Conservation (phyloP, 495 filamentous ascomycete species). For the Thozetella sp. region DNA sequence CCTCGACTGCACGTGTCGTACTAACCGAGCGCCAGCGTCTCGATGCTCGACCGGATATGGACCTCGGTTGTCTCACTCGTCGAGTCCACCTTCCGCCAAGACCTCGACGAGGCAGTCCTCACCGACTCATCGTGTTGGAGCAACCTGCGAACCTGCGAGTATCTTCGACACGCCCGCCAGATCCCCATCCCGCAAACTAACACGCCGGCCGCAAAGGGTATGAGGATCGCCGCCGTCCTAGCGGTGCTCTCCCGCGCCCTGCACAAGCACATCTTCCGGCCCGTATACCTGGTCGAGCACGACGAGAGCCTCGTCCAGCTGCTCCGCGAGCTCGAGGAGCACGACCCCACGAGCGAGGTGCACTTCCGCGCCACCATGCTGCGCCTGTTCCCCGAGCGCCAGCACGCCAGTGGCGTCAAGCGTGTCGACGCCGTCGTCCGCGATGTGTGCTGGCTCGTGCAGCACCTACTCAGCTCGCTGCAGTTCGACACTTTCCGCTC, state of each 20-base stretch:
- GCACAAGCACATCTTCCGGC: constrained; percentile 34
- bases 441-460: constrained; percentile 37
- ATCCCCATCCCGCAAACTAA: constrained; percentile 35
- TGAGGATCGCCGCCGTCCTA: constrained; percentile 36
- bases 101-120: constrained; percentile 31
- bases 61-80: constrained; percentile 35
- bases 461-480: constrained; percentile 30
- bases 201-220: constrained; percentile 34
- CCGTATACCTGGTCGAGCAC: constrained; percentile 33
- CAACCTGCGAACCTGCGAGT: constrained; percentile 34
- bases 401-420: constrained; percentile 24
- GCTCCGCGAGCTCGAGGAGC: constrained; percentile 30
- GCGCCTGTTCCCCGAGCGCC: constrained; percentile 27
- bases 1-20: neutral
- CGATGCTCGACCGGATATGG: constrained; percentile 38
- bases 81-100: constrained; percentile 31
- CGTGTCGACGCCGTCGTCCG: constrained; percentile 34
- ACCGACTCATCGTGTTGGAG: constrained; percentile 34
- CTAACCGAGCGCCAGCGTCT: constrained; percentile 17
- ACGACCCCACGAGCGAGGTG: constrained; percentile 30
- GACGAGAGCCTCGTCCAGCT: constrained; percentile 29
- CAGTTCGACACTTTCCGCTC: constrained; percentile 31
- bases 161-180: constrained; percentile 34
- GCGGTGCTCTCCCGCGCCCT: constrained; percentile 34
- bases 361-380: constrained; percentile 30